phyloP scores from a whole-genome alignment of 1,284 basidiomycete species.

The Malassezia nana region DNA sequence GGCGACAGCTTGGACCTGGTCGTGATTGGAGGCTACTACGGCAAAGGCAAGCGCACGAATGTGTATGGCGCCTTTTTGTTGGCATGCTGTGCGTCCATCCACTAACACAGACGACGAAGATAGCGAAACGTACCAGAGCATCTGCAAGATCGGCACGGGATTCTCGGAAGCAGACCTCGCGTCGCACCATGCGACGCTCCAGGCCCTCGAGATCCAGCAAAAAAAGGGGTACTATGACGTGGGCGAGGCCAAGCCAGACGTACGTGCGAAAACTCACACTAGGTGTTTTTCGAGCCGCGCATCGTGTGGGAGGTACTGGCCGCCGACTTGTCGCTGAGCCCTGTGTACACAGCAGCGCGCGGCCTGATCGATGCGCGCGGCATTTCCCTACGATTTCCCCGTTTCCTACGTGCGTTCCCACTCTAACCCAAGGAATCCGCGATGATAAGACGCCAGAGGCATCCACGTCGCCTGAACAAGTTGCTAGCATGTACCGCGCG shows the following conservation, averaged over 20 bases:
- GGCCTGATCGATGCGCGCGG: conserved; percentile 54
- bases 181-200: conserved; percentile 69
- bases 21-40: conserved; percentile 90
- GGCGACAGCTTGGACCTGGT: conserved; percentile 95
- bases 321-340: conserved; percentile 89
- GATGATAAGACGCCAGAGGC: conserved; percentile 89
- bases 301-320: conserved; percentile 96
- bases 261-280: not conserved
- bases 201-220: conserved; percentile 64
- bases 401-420: conserved; percentile 61
- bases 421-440: conserved; percentile 53
- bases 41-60: conserved; percentile 86
- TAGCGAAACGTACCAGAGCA: conserved; percentile 38
- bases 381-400: conserved; percentile 87
- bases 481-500: conserved; percentile 86
- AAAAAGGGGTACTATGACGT: conserved; percentile 55
- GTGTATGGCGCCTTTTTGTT: conserved; percentile 46
- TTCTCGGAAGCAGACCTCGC: conserved; percentile 78
- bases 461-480: conserved; percentile 85
- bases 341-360: conserved; percentile 92
- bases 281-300: conserved; percentile 41
- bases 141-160: conserved; percentile 95
- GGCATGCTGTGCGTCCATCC: conserved; percentile 22
- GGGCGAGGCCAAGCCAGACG: conserved; percentile 50
- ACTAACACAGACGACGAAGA: conserved; percentile 32